phyloP scores from a whole-genome alignment of 371 early-diverging fungal species.

The Phascolomyces articulosus region DNA sequence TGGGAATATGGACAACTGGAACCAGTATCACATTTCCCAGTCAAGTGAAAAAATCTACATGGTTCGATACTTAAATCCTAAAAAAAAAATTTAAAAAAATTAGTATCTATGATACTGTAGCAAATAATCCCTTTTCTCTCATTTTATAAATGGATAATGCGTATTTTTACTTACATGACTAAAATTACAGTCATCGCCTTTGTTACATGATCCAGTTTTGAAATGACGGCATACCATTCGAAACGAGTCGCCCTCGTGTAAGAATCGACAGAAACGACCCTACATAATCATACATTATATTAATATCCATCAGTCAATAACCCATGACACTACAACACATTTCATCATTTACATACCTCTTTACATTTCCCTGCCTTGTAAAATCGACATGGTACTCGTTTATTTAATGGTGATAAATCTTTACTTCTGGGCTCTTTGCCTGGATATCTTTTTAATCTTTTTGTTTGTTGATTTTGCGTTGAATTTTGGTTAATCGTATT shows the following conservation, averaged over 20 bases:
- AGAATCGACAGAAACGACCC: slow-evolving; percentile 25
- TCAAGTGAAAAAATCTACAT: slow-evolving; percentile 39
- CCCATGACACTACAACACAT: no score
- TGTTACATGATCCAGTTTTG: slow-evolving; percentile 28
- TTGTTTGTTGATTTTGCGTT: not conserved
- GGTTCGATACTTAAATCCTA: slow-evolving; percentile 40
- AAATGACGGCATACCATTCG: slow-evolving; percentile 29
- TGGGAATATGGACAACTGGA: slow-evolving; percentile 37
- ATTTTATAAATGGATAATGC: not conserved
- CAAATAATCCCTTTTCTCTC: no score
- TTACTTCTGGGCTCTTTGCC: not conserved
- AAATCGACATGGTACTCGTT: not conserved
- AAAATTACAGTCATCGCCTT: slow-evolving; percentile 25
- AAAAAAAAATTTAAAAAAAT: slow-evolving; percentile 12
- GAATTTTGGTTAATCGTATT: no score
- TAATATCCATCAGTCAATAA: no score
- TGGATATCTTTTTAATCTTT: not conserved
- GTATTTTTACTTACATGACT: slow-evolving; percentile 24
- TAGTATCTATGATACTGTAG: no score
- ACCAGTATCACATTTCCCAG: slow-evolving; percentile 23
- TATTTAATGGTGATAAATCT: not conserved
- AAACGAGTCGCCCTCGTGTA: slow-evolving; percentile 18
- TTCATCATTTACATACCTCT: no score
- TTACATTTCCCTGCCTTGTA: slow-evolving; percentile 2
- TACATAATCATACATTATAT: not conserved